These are phyloP conservation scores for Abelmoschus esculentus DNA, from an alignment of 345 rosid species.

Conservation along the genomic window DNA sequence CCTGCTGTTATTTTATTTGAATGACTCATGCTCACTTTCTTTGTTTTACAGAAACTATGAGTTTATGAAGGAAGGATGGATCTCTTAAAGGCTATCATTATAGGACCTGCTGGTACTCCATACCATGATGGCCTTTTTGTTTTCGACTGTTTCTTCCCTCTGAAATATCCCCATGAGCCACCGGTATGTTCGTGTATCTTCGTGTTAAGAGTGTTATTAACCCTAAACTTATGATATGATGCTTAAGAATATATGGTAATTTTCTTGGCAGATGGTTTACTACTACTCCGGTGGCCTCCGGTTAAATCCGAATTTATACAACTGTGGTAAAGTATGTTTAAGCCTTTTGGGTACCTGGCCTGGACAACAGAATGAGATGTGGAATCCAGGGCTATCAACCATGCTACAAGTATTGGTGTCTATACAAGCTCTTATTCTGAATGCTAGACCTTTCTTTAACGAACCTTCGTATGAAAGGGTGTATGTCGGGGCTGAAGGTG, in stretches of 20 bases:
- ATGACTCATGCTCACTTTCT: not conserved
- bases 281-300: too few species aligned
- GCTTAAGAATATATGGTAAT: constrained; percentile 3
- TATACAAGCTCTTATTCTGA: constrained; percentile 48
- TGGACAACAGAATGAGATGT: constrained; percentile 39
- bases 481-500: constrained; percentile 28
- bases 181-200: constrained; percentile 31
- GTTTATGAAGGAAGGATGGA: constrained; percentile 52
- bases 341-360: constrained; percentile 62
- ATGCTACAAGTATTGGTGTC: constrained; percentile 64
- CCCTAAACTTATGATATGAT: not conserved
- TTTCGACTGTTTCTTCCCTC: constrained; percentile 26
- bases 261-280: too few species aligned
- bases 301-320: too few species aligned
- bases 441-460: constrained; percentile 44
- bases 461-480: constrained; percentile 48
- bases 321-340: constrained; percentile 33
- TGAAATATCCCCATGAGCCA: constrained; percentile 38
- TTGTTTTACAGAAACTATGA: constrained; percentile 37
- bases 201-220: not conserved
- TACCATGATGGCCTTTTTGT: constrained; percentile 63
- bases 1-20: not conserved
- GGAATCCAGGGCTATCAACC: constrained; percentile 47
- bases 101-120: constrained; percentile 57
- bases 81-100: constrained; percentile 45